phyloP scores from a whole-genome alignment of 2,329 filamentous ascomycete genomes.

The Clarireedia hainanense region DNA sequence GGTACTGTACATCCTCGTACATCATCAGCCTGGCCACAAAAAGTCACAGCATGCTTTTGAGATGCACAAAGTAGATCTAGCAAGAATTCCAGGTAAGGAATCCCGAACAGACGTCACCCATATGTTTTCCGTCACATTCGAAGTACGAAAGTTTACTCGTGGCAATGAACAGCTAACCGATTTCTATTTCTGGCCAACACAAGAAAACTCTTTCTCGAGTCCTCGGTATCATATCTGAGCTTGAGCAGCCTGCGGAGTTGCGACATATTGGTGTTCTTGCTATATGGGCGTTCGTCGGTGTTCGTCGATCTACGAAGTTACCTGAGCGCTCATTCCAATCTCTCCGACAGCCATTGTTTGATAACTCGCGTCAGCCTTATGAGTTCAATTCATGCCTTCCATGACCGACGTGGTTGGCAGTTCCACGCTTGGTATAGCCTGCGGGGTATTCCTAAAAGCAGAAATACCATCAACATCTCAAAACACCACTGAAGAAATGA shows the following conservation, averaged over 20 bases:
- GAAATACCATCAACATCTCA: background rate
- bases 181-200: too few relatives aligned
- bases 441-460: background rate
- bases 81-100: background rate
- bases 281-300: background rate
- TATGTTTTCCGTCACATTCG: slow-evolving; percentile 1
- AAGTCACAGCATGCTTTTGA: slow-evolving; percentile 3
- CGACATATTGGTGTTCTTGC: background rate
- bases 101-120: slow-evolving; percentile 4
- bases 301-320: background rate
- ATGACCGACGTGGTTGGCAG: background rate
- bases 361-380: slow-evolving; percentile 6
- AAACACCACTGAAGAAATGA: slow-evolving; percentile 5
- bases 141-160: background rate
- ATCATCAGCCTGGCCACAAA: background rate
- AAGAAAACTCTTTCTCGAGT: background rate
- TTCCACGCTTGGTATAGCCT: background rate
- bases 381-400: slow-evolving; percentile 4
- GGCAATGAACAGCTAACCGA: too few relatives aligned
- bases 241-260: background rate
- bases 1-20: background rate
- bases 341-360: slow-evolving; percentile 8
- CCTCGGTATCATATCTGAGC: background rate
- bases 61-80: slow-evolving; percentile 6
- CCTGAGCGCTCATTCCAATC: background rate